Percentiles rank a stretch among this genome's conserved stretches.
Conservation (phyloP, 2,329 filamentous ascomycete species). For the Ilyonectria destructans region DNA sequence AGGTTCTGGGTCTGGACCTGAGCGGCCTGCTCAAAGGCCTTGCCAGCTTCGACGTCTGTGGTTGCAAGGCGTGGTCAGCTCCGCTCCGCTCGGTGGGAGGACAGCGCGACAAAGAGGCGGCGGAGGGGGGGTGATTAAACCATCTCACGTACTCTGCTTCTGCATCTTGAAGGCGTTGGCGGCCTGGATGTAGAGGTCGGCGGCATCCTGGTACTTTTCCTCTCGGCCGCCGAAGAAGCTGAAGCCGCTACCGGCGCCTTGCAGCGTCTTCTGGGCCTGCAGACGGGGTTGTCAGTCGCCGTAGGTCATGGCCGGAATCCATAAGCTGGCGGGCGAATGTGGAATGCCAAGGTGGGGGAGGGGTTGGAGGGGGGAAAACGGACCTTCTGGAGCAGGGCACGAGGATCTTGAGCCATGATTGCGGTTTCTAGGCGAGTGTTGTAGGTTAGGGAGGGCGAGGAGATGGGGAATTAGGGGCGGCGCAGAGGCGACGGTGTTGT, state of each 20-base stretch:
- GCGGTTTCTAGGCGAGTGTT: conserved; percentile 20
- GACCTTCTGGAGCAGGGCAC: conserved; percentile 85
- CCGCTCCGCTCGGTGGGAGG: background rate
- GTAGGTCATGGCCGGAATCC: conserved; percentile 17
- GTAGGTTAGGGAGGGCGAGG: conserved; percentile 23
- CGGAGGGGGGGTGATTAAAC: no score
- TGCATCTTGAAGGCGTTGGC: conserved; percentile 94
- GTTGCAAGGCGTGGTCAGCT: background rate
- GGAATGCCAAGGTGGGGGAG: conserved; percentile 41
- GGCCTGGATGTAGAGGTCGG: conserved; percentile 89
- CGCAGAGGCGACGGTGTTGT: conserved; percentile 38
- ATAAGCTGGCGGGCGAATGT: conserved; percentile 15
- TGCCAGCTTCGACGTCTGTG: conserved; percentile 86
- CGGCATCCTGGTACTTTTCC: conserved; percentile 92
- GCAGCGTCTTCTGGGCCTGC: conserved; percentile 89
- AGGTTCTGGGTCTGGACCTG: conserved; percentile 84
- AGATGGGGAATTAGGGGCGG: conserved; percentile 28
- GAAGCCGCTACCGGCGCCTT: conserved; percentile 85
- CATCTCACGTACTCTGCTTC: conserved; percentile 77
- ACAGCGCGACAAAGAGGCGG: conserved; percentile 15
- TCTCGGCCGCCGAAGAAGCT: conserved; percentile 89
- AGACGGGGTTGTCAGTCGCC: conserved; percentile 17
- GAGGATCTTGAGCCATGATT: conserved; percentile 83
- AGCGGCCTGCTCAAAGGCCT: conserved; percentile 91
- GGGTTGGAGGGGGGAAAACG: conserved; percentile 29